These are phyloP conservation scores for Trichosporon ovoides DNA, from an alignment of 1,284 basidiomycete species.

Conservation along the genomic window DNA sequence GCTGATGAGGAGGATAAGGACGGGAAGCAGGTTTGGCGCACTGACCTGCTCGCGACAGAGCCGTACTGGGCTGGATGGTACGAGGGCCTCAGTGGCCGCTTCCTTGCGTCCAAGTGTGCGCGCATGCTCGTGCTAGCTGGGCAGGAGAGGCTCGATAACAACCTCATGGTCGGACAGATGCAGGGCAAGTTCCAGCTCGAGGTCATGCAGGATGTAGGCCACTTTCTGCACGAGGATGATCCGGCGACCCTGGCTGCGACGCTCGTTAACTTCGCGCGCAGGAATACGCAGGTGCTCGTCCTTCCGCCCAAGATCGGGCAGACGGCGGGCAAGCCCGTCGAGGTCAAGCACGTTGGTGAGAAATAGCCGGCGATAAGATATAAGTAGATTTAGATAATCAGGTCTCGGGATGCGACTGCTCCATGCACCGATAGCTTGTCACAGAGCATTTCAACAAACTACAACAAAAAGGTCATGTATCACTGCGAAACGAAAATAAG, in stretches of 20 bases:
- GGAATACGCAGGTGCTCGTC: constrained; percentile 72
- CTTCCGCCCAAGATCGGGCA: constrained; percentile 48
- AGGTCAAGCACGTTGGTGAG: constrained; percentile 76
- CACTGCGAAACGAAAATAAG: not conserved
- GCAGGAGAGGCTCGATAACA: constrained; percentile 83
- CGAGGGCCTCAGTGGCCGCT: constrained; percentile 67
- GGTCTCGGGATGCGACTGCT: not conserved
- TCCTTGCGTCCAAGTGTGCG: constrained; percentile 70
- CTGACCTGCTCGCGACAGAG: constrained; percentile 74
- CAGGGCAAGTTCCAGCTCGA: constrained; percentile 93
- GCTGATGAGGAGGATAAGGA: constrained; percentile 38
- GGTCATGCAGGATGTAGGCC: constrained; percentile 80
- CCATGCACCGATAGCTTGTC: not conserved
- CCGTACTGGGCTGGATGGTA: constrained; percentile 96
- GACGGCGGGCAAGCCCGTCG: constrained; percentile 11
- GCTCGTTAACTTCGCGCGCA: constrained; percentile 80
- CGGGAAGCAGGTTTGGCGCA: constrained; percentile 62
- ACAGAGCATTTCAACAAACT: constrained; percentile 5
- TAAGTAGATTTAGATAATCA: not conserved
- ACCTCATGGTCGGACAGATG: constrained; percentile 98
- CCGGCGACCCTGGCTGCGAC: constrained; percentile 72
- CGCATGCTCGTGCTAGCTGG: constrained; percentile 86
- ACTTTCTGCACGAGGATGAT: constrained; percentile 93
- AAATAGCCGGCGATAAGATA: constrained; percentile 29
- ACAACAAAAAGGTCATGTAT: constrained; percentile 2